phyloP scores from a whole-genome alignment of 2,329 filamentous ascomycete genomes.

The Mycosphaerelloides madeirae region DNA sequence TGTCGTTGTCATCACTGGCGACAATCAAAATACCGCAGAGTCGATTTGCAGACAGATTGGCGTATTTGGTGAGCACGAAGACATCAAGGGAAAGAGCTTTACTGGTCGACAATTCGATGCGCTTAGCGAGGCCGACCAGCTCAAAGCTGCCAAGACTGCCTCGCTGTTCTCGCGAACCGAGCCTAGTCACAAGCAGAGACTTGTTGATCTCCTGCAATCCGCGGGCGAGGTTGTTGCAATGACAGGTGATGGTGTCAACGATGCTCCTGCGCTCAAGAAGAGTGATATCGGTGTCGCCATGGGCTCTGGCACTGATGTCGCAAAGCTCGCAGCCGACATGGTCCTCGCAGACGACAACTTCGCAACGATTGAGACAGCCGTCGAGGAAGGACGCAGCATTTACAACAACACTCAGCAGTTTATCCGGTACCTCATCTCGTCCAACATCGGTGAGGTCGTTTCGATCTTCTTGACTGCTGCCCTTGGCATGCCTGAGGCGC shows the following conservation, averaged over 20 bases:
- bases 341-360: conserved; percentile 98
- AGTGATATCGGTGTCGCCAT: conserved; percentile 98
- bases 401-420: conserved; percentile 99
- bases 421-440: conserved; percentile 97
- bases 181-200: conserved; percentile 92
- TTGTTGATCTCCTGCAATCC: conserved; percentile 92
- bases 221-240: conserved; percentile 94
- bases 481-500: conserved; percentile 91
- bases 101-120: conserved; percentile 94
- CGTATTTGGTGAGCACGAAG: conserved; percentile 75
- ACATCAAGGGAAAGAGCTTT: conserved; percentile 86
- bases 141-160: conserved; percentile 76
- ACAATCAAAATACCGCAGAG: conserved; percentile 96
- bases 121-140: conserved; percentile 70
- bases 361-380: conserved; percentile 90
- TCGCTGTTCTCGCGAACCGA: conserved; percentile 95
- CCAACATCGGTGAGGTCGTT: conserved; percentile 97
- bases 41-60: conserved; percentile 97
- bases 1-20: conserved; percentile 95
- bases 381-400: conserved; percentile 95
- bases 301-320: conserved; percentile 95
- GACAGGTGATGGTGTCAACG: conserved; percentile 98
- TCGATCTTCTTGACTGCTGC: conserved; percentile 98
- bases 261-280: conserved; percentile 96
- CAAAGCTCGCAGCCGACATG: conserved; percentile 96